Evolutionary conservation across 805 yeast species (phyloP).

Genomic region (Hyphopichia homilentoma): DNA sequence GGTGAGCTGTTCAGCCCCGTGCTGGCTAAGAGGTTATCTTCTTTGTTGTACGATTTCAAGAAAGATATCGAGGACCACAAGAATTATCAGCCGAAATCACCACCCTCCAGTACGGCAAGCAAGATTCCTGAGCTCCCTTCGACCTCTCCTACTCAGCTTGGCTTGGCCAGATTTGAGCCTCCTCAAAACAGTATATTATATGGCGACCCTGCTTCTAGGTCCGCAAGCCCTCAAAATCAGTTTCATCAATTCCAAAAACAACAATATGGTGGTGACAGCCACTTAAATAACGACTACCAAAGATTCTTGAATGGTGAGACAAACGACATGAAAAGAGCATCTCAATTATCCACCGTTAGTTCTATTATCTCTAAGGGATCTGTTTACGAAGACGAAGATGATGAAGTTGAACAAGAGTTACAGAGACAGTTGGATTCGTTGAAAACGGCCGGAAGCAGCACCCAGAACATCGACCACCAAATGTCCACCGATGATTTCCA

Average conservation of each 20-base stretch:
- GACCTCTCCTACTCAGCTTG: conserved; percentile 12
- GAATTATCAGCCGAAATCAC: conserved; percentile 11
- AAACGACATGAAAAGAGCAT: conserved; percentile 14
- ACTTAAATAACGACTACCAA: conserved; percentile 24
- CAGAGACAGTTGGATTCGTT: conserved; percentile 34
- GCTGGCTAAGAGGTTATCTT: conserved; percentile 22
- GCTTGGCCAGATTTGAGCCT: conserved; percentile 9
- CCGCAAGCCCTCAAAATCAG: conserved; percentile 8
- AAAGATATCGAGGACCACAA: conserved; percentile 23
- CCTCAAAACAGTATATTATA: conserved; percentile 1
- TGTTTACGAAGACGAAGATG: conserved; percentile 24
- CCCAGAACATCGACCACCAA: background rate
- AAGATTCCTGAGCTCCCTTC: conserved; percentile 8
- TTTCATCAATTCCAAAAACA: conserved; percentile 13
- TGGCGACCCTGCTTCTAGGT: background rate
- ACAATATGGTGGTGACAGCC: conserved; percentile 8
- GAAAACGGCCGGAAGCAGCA: conserved; percentile 17
- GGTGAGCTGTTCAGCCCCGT: background rate
- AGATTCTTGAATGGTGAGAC: conserved; percentile 15
- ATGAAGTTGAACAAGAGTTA: conserved; percentile 33
- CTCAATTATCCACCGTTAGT: conserved; percentile 40
- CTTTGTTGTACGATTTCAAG: conserved; percentile 25
- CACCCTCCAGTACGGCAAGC: too few relatives aligned
- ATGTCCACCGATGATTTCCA: background rate
- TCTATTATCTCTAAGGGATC: conserved; percentile 38